Evolutionary conservation across 2,329 filamentous ascomycete genomes (phyloP), one percentile per base, ranked within the genome.

Genomic region (Aciculosporium take): DNA sequence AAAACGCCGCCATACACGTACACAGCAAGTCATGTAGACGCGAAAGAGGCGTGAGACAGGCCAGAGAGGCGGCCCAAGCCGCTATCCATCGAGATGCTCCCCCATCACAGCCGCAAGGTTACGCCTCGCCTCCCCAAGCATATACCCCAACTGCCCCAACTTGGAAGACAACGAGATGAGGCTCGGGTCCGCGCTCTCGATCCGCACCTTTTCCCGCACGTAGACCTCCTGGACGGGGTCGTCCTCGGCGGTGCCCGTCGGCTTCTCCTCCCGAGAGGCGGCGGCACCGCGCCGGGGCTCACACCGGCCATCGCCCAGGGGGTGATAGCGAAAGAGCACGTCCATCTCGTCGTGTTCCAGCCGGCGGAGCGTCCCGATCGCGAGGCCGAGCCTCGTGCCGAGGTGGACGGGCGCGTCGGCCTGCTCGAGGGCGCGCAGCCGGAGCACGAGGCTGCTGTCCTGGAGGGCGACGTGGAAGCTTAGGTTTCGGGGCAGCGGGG

Each of bases 181-280:
- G 51, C 79, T 88, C 1, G 89, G 89, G 58, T 96, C 88, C 42
- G 87, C 84, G 53, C 78, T 89, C 60, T 94, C 88, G 2, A 95
- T 81, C 31, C 83, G 72, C 4, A 94, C 75, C 64, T 95, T 95
- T 58, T 95, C 89, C 50, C 81, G 78, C 35, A 96, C 89, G 48
- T 77, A 81, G 3, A 95, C 87, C 46, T 91, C 78, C 3, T 61
- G 57, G 46, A 28, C 54, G 52, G 32, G 40, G 46, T 9, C 46
- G 37, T 10, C 53, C 45, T 27, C 45, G 40, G n/a, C 50, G 48
- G 25, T 53, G n/a, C n/a, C n/a, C n/a, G n/a, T n/a, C n/a, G n/a
- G n/a, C n/a, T n/a, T n/a, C n/a, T n/a, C n/a, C 51, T 21, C 49
- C 48, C 3, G 21, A 27, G 48, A 49, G 45, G 53, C 50, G 30